Percentiles rank a stretch among this genome's conserved stretches.
Conservation (phyloP, 108 stramenopile genomes). For the Skeletonema potamos region DNA sequence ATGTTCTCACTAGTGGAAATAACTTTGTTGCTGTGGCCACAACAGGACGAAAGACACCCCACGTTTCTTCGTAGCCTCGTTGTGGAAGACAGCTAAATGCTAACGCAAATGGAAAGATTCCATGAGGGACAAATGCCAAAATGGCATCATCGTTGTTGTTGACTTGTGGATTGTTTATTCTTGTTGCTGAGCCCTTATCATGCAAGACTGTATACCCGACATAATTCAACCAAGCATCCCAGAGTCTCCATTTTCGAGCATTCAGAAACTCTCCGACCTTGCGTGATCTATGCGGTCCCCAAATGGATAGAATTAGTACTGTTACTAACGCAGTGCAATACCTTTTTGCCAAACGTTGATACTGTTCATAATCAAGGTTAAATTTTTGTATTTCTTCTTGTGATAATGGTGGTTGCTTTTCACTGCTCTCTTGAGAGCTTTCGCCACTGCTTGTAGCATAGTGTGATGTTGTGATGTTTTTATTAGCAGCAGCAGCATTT, state of each 20-base stretch:
- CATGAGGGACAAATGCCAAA: constrained; percentile 88
- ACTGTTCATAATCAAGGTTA: not conserved
- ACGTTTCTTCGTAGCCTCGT: constrained; percentile 46
- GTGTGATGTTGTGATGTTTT: not conserved
- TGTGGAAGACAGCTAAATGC: constrained; percentile 70
- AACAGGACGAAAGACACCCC: constrained; percentile 76
- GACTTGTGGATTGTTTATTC: constrained; percentile 27
- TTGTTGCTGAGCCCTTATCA: constrained; percentile 44
- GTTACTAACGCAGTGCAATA: constrained; percentile 29
- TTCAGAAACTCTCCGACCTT: constrained; percentile 51
- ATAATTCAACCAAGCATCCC: constrained; percentile 80
- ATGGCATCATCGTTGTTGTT: constrained; percentile 44
- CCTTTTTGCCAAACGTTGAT: constrained; percentile 12
- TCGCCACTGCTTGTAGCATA: constrained; percentile 4
- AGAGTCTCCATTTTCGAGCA: constrained; percentile 71
- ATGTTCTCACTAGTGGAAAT: constrained; percentile 74
- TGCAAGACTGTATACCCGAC: constrained; percentile 71
- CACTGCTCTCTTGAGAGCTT: constrained; percentile 7
- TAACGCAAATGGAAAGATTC: constrained; percentile 91
- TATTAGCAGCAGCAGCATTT: not conserved
- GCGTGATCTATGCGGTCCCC: constrained; percentile 72
- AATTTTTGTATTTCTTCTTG: not conserved
- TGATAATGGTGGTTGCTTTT: not conserved
- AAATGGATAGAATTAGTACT: constrained; percentile 22
- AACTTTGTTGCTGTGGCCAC: constrained; percentile 81